phyloP scores from a whole-genome alignment of 495 filamentous ascomycete species.

The Aspergillus cavernicola region DNA sequence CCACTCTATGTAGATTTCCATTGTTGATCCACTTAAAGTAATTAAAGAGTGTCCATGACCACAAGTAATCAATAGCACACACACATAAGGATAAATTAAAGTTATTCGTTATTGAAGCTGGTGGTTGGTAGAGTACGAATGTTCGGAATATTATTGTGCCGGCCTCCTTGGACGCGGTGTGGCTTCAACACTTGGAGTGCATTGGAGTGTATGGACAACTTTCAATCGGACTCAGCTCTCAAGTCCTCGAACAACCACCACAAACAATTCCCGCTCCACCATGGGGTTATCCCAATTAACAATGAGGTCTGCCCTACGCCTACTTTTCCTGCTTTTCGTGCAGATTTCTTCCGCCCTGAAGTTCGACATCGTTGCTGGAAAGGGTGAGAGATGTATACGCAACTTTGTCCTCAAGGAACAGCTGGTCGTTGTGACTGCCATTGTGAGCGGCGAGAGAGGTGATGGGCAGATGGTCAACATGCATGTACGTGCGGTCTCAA shows the following conservation, averaged over 20 bases:
- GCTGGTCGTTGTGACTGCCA: slow-evolving; percentile 97
- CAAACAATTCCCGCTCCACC: slow-evolving; percentile 19
- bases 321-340: slow-evolving; percentile 41
- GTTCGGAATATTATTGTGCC: slow-evolving; percentile 6
- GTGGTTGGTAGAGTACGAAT: no score
- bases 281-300: slow-evolving; percentile 33
- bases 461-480: slow-evolving; percentile 95
- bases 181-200: slow-evolving; percentile 22
- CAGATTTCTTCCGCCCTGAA: slow-evolving; percentile 74
- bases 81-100: no score
- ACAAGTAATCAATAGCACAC: no score
- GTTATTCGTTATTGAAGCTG: no score
- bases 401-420: slow-evolving; percentile 95
- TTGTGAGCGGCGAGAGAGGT: slow-evolving; percentile 75
- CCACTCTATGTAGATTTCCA: not conserved
- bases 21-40: not conserved
- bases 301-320: slow-evolving; percentile 33
- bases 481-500: slow-evolving; percentile 62
- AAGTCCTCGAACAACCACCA: slow-evolving; percentile 24
- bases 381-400: slow-evolving; percentile 83
- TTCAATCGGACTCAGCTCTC: slow-evolving; percentile 17
- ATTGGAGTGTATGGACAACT: slow-evolving; percentile 12
- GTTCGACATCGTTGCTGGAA: slow-evolving; percentile 81
- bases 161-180: slow-evolving; percentile 20
- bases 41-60: no score